Evolutionary conservation across 345 rosid species (phyloP), one percentile per base, ranked within the genome.

Genomic region (Syzygium oleosum): DNA sequence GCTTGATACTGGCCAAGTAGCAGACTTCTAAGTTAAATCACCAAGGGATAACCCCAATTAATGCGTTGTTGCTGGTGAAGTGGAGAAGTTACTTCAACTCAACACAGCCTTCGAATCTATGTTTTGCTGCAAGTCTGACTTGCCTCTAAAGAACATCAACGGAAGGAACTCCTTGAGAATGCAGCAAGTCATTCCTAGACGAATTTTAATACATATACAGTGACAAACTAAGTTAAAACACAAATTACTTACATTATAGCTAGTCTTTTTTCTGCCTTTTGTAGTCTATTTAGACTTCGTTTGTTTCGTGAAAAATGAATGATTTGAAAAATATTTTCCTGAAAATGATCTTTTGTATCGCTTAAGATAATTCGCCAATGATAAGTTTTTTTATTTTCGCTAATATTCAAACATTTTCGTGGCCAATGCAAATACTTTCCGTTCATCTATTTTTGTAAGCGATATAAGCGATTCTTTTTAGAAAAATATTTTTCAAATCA

Each of bases 31-130:
- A 9, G 19, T 15, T 7, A 29, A 29, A 15, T 15, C 38, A 15
- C 41, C 77, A 63, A 63, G 21, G 15, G 77, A 63, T 63, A 16
- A 14, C 41, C 38, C 17, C 10, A 63, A 63, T 29, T 15, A 29
- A 63, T 63, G 77, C 77, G 3, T 14, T n/a, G 34, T 63, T 29
- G 77, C 77, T 29, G 77, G 77, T 63, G 77, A 63, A 29, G 77
- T 0, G 77, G 15, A 16, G 0, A 13, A 0, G 41, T 29, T 29
- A 29, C 19, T 63, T 63, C 41, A 2, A 2, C 38, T 63, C 77
- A 55, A 55, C 4, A 14, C 77, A 7, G 0, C 41, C 41, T 6
- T 29, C 25, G 10, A 59, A 27, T 12, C 31, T 27, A 59, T 59
- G 21, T 29, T 63, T 63, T 63, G 11, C 38, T 63, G 77, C 41